These are phyloP conservation scores for Nectriaceae sp. DNA, from an alignment of 2,329 filamentous ascomycete species.

Conservation along the genomic window DNA sequence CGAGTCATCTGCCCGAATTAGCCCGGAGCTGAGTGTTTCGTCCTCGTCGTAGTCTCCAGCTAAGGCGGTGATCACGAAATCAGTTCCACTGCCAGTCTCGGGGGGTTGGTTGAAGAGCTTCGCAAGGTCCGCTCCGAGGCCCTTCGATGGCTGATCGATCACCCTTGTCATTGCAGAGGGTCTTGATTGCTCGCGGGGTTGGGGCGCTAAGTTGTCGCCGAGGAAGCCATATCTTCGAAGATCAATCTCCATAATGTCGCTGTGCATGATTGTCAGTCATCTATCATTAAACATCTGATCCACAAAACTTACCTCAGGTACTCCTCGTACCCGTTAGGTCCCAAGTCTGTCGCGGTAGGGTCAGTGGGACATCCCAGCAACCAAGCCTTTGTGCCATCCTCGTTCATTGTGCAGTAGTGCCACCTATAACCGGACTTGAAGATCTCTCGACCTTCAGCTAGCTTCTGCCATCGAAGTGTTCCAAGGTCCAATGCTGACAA, in stretches of 20 bases:
- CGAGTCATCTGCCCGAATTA: slow-evolving; percentile 47
- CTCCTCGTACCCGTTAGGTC: slow-evolving; percentile 76
- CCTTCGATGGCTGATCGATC: slow-evolving; percentile 59
- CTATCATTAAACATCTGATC: slow-evolving; percentile 3
- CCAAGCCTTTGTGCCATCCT: slow-evolving; percentile 95
- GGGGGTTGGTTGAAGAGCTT: slow-evolving; percentile 85
- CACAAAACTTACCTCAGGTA: slow-evolving; percentile 76
- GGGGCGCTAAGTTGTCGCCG: slow-evolving; percentile 70
- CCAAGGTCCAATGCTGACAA: slow-evolving; percentile 86
- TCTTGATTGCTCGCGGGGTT: slow-evolving; percentile 52
- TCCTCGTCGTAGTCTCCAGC: slow-evolving; percentile 75
- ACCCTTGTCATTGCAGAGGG: slow-evolving; percentile 50
- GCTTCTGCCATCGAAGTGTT: slow-evolving; percentile 87
- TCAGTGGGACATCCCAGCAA: slow-evolving; percentile 90
- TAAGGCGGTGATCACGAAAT: slow-evolving; percentile 89
- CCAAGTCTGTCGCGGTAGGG: slow-evolving; percentile 62
- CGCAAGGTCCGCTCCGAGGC: slow-evolving; percentile 82
- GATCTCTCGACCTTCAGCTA: slow-evolving; percentile 91
- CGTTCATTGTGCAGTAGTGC: slow-evolving; percentile 97
- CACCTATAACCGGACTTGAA: slow-evolving; percentile 92
- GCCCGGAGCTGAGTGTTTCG: slow-evolving; percentile 56
- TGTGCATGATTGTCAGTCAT: slow-evolving; percentile 26
- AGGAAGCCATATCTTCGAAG: slow-evolving; percentile 88
- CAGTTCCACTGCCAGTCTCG: slow-evolving; percentile 81
- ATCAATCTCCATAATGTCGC: slow-evolving; percentile 92